Evolutionary conservation across 2,329 filamentous ascomycete genomes (phyloP).

Genomic region (Colletotrichum endophyticum): DNA sequence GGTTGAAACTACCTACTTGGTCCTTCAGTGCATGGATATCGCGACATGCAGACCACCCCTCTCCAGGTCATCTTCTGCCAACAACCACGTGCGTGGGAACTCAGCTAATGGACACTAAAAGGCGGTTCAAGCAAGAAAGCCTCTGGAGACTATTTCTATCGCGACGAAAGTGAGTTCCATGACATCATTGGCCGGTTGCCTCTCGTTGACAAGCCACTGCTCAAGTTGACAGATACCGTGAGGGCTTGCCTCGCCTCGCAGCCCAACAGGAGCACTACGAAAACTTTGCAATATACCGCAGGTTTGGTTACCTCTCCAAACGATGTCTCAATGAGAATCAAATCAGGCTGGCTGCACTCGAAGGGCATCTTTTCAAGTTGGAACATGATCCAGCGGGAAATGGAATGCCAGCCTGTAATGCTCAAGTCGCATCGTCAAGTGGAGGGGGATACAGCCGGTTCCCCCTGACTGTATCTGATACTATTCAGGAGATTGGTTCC

Average conservation of each 20-base stretch:
- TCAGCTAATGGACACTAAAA: background rate
- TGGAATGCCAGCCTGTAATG: background rate
- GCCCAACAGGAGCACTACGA: background rate
- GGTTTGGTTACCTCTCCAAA: background rate
- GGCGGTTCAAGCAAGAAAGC: background rate
- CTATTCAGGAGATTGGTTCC: background rate
- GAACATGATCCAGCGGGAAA: background rate
- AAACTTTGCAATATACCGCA: background rate
- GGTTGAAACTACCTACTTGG: background rate
- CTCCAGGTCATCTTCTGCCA: background rate
- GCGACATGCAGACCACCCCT: background rate
- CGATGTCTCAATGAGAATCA: background rate
- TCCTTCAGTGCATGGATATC: rapidly evolving
- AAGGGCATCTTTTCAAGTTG: background rate
- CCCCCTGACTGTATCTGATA: background rate
- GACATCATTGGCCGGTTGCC: rapidly evolving
- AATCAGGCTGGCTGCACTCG: background rate
- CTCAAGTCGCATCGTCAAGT: background rate
- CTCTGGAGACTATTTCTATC: background rate
- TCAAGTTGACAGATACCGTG: background rate
- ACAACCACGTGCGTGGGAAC: no score
- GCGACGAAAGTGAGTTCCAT: background rate
- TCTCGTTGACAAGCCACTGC: background rate
- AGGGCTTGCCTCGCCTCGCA: background rate
- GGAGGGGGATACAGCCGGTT: background rate